Base-by-base conservation (phyloP, 2,329 filamentous ascomycete genomes). In the Hirsutella rhossiliensis region DNA sequence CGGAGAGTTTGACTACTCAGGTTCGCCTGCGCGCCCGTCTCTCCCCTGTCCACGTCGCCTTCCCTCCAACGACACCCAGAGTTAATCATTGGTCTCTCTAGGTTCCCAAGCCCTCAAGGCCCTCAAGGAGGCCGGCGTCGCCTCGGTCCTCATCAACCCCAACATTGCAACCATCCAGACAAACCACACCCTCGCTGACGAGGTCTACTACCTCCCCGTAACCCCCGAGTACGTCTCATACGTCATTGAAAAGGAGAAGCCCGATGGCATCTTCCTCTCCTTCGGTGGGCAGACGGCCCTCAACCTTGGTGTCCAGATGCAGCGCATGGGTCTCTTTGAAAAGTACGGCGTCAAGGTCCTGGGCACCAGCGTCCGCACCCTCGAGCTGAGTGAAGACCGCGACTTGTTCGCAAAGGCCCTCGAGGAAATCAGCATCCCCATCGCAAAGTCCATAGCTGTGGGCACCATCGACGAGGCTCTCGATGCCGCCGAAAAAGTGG, bases 101-200 rank as follows among this genome's bases (percentile, higher is more conserved):
- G 88, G 92, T 51, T 89, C 90, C 6, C 92, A 97, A 72, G 92
- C 92, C 44, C 75, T 98, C 50, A 97, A 97, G 70, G 92, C 92
- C 34, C 75, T 98, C 49, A 97, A 95, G 68, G 90, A 97, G 69
- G 90, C 89, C 50, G 87, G 87, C 48, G 86, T 97, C 48, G 69
- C 82, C 54, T 95, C 90, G 11, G 85, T 97, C 44, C 80, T 97
- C 52, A 89, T 97, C 64, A 97, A 97, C 69, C 90, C 90, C 57
- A 97, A 97, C 65, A 97, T 97, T 63, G 90, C 90, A 48, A 97
- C 92, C 46, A 97, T 97, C 60, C 90, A 97, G 70, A 97, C 90
- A 56, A 88, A 94, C 64, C 90, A 97, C 74, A 82, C 84, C 58
- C 84, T 97, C 61, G 88, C 88, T 59, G 90, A 97, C 62, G 89